These are phyloP conservation scores for Ceratobasidium sp. DNA, from an alignment of 1,284 basidiomycete species.

Conservation along the genomic window DNA sequence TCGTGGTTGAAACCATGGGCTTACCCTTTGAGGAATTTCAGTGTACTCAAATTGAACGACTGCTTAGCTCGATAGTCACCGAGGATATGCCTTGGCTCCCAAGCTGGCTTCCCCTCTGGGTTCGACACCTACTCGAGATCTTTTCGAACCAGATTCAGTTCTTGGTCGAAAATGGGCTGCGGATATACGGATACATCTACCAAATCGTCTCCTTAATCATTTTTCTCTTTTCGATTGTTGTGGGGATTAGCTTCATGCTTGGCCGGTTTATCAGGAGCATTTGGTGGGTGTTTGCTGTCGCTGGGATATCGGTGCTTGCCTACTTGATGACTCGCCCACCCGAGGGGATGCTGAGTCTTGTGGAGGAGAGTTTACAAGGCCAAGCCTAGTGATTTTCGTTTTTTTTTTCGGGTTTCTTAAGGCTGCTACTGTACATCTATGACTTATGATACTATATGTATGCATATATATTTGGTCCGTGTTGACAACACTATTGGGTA, in stretches of 20 bases:
- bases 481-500: conserved; percentile 3
- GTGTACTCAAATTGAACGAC: conserved; percentile 39
- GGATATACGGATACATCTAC: conserved; percentile 39
- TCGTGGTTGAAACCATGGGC: not conserved
- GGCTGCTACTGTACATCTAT: conserved; percentile 38
- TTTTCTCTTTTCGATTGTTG: conserved; percentile 10
- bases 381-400: not conserved
- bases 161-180: conserved; percentile 35
- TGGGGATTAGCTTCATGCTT: not conserved
- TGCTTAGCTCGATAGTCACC: conserved; percentile 35
- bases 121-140: conserved; percentile 38
- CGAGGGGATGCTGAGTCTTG: conserved; percentile 1
- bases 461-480: conserved; percentile 15
- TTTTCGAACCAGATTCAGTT: conserved; percentile 43
- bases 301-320: conserved; percentile 10
- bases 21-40: not conserved
- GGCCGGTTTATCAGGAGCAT: conserved; percentile 15
- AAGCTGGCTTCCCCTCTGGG: conserved; percentile 44
- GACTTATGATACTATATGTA: conserved; percentile 33
- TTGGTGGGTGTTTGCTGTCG: conserved; percentile 28
- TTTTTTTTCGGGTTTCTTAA: not conserved
- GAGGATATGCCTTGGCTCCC: conserved; percentile 45
- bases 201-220: conserved; percentile 4
- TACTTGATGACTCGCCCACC: conserved; percentile 32
- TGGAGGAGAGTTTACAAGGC: conserved; percentile 5